Base-by-base conservation (phyloP, 2,329 filamentous ascomycete species). In the Fusarium odoratissimum region DNA sequence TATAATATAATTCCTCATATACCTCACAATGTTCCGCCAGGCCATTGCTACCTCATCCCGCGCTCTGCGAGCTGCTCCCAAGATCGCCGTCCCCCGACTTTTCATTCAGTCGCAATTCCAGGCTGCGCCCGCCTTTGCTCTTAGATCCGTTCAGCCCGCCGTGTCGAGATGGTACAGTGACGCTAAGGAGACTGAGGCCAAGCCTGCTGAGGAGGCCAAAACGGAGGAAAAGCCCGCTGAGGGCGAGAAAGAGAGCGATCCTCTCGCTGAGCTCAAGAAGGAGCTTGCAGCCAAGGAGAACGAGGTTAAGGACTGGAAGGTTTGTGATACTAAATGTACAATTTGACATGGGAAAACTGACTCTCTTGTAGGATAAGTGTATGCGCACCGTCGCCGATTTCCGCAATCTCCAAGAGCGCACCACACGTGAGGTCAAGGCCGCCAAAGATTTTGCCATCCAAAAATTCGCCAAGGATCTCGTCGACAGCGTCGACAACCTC, bases 391-490 rank as follows among this genome's bases (percentile, higher is more conserved):
- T 98, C 73, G 96, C 96, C 84, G 96, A 99, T 79, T 98, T 97
- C 90, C 94, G 94, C 82, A 99, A 98, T 86, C 93, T 99, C 57
- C 95, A 98, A 86, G 94, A 98, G 80, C 94, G 96, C 80, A 97
- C 94, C 46, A 90, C 92, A 82, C 94, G 96, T 80, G 96, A 99
- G 76, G 92, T 97, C 82, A 93, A 96, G 83, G 85, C 89, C 25
- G 94, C 95, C 25, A 92, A 92, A 77, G 93, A 97, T 84, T 99
- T 97, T 78, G 96, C 95, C 79, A 96, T 99, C 79, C 94, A 97
- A 82, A 94, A 92, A 76, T 98, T 99, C 84, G 94, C 95, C 80
- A 93, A 94, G 83, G 96, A 99, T 84, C 91, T 99, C 49, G 90
- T 98, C 76, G 96, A 99, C 82, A 94, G 91, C 80, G 91, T 99